Percentiles rank a stretch among this genome's conserved stretches.
Conservation (phyloP, 2,329 filamentous ascomycete genomes). For the Zymoseptoria ardabiliae region DNA sequence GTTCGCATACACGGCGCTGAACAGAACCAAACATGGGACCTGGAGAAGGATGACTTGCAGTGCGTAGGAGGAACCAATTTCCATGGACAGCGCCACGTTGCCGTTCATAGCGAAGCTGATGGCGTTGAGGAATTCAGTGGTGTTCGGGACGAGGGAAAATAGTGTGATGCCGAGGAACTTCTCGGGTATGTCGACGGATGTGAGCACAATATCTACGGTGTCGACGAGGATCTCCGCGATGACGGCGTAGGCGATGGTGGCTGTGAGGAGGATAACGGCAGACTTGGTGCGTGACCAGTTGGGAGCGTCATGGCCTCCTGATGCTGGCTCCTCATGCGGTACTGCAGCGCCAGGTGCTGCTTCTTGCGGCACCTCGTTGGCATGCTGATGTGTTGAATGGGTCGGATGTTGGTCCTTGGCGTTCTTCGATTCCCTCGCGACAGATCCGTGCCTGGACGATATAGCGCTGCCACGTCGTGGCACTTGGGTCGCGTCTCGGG, state of each 20-base stretch:
- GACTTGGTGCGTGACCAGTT: slow-evolving; percentile 96
- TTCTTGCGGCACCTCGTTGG: slow-evolving; percentile 17
- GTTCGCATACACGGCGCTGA: slow-evolving; percentile 66
- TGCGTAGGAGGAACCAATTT: slow-evolving; percentile 95
- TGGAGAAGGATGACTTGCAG: slow-evolving; percentile 93
- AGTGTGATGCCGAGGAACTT: slow-evolving; percentile 96
- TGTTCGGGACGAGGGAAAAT: slow-evolving; percentile 95
- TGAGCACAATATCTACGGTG: slow-evolving; percentile 91
- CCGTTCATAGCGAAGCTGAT: slow-evolving; percentile 99
- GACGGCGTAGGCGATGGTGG: slow-evolving; percentile 88
- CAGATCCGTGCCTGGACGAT: slow-evolving; percentile 13
- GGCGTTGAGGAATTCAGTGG: slow-evolving; percentile 96
- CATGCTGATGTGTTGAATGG: background rate
- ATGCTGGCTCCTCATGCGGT: slow-evolving; percentile 28
- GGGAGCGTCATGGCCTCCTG: slow-evolving; percentile 88
- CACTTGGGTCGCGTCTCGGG: slow-evolving; percentile 60
- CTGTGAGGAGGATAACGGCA: slow-evolving; percentile 76
- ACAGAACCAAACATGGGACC: slow-evolving; percentile 85
- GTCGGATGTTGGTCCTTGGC: slow-evolving; percentile 2
- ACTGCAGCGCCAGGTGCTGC: slow-evolving; percentile 32
- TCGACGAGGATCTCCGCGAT: slow-evolving; percentile 96
- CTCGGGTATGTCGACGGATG: slow-evolving; percentile 85
- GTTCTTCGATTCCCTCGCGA: slow-evolving; percentile 8
- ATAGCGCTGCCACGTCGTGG: slow-evolving; percentile 46
- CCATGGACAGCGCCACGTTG: slow-evolving; percentile 97